Evolutionary conservation across 805 yeast species (phyloP).

Genomic region (Grigorovia transvaalensis): DNA sequence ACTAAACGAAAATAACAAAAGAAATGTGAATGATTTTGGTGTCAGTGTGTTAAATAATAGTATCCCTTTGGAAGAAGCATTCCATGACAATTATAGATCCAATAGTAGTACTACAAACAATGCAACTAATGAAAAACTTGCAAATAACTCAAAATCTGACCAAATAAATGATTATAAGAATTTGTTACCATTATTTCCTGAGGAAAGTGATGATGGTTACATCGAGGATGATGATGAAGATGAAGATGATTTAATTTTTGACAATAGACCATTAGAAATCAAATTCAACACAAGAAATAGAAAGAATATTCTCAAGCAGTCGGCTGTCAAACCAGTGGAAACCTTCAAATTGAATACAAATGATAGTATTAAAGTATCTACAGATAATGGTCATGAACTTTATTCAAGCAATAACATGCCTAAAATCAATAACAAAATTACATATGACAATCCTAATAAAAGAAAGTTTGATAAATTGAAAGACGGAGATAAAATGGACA

Average conservation of each 20-base stretch:
- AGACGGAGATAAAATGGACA: neutral
- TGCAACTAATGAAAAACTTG: neutral
- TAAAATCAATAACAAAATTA: neutral
- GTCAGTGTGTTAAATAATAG: neutral
- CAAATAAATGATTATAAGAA: neutral
- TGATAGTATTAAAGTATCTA: neutral
- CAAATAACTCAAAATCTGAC: neutral
- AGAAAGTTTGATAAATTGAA: neutral
- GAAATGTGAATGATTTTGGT: neutral
- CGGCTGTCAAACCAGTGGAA: neutral
- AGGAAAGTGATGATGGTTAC: slow-evolving; percentile 23
- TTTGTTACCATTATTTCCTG: slow-evolving; percentile 5
- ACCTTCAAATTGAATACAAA: neutral
- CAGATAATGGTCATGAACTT: neutral
- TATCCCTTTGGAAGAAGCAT: neutral
- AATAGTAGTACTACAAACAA: neutral
- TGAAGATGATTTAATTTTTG: slow-evolving; percentile 3
- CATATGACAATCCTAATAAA: too few relatives aligned
- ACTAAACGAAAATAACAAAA: neutral
- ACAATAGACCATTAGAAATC: slow-evolving; percentile 22
- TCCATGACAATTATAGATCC: neutral
- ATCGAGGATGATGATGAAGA: slow-evolving; percentile 26
- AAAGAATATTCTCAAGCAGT: neutral
- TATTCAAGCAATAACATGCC: neutral
- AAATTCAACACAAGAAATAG: slow-evolving; percentile 10